Base-by-base conservation (phyloP, 257 asterid genomes). In the Solanum commersonii region DNA sequence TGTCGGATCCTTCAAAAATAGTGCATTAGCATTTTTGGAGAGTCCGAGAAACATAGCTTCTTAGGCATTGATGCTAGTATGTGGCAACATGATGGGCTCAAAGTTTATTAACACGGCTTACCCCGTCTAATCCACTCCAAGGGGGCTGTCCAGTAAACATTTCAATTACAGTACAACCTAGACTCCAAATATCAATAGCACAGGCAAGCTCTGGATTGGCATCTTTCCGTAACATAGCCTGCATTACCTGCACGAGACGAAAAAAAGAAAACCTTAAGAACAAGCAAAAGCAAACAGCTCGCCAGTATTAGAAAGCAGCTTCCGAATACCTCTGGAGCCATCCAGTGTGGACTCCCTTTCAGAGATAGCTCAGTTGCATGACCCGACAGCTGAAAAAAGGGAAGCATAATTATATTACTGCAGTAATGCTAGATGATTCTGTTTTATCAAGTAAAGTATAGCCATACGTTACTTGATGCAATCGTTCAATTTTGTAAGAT, bases 261-360 rank as follows among this genome's bases (percentile, higher is more conserved):
- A 2, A 82, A 79, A 49, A 37, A 77, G 68, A 10, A 82, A 29
- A 49, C 70, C 86, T 49, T 29, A 18, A 49, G 4, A 46, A 49
- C 68, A 82, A 10, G 29, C 11, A 11, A 37, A 73, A 76, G 20
- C 31, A 86, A 81, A 15, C 63, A 40, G 38, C 63, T 85, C 2
- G 14, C 15, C 84, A 84, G 56, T 25, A 16, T 34, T 44, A 85
- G 79, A 84, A 44, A 79, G 70, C 12, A 29, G 44, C 70, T 82
- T 31, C 20, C 0, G 11, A 49, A 83, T 92, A 96, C 99, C 98
- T 96, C 99, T 4, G 99, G 99, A 77, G 98, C 98, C 98, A 96
- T 94, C 99, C 99, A 96, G 70, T 94, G 95, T 34, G 98, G 98
- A 82, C 97, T 96, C 49, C 98, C 98, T 91, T 96, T 95, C 91